Percentiles rank a stretch among this genome's conserved stretches.
Conservation (phyloP, 2,329 filamentous ascomycete genomes). For the Fusarium sp. region DNA sequence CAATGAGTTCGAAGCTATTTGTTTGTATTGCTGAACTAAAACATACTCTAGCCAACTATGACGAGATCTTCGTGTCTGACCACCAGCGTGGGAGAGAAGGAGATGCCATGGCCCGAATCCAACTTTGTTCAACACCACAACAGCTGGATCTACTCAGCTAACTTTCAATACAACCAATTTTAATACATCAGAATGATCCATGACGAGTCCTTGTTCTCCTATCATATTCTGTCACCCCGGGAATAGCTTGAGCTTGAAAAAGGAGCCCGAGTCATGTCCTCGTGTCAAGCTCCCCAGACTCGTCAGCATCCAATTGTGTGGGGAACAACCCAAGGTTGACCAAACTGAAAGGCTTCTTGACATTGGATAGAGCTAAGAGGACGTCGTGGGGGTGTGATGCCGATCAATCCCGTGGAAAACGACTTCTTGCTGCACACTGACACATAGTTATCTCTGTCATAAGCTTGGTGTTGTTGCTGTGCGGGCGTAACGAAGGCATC, state of each 20-base stretch:
- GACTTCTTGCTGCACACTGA: conserved; percentile 13
- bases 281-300: conserved; percentile 8
- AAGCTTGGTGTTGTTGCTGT: background rate
- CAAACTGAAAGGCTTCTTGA: conserved; percentile 6
- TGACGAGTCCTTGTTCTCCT: background rate
- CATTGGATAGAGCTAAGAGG: conserved; percentile 9
- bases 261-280: conserved; percentile 15
- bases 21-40: background rate
- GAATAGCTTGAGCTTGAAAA: conserved; percentile 15
- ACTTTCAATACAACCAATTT: background rate
- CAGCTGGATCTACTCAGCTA: background rate
- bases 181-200: background rate
- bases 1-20: background rate
- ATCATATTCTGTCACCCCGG: conserved; percentile 1
- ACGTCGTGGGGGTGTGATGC: conserved; percentile 9
- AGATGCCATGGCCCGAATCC: background rate
- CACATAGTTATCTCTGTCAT: conserved; percentile 9
- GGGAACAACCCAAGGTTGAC: background rate
- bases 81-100: background rate
- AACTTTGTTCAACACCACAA: background rate
- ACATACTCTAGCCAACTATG: conserved; percentile 1
- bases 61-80: background rate
- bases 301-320: conserved; percentile 15
- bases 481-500: conserved; percentile 22
- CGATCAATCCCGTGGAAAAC: conserved; percentile 13